Evolutionary conservation across 2,329 filamentous ascomycete species (phyloP), one percentile per base, ranked within the genome.

Genomic region (Dothideomycetidae sp.): DNA sequence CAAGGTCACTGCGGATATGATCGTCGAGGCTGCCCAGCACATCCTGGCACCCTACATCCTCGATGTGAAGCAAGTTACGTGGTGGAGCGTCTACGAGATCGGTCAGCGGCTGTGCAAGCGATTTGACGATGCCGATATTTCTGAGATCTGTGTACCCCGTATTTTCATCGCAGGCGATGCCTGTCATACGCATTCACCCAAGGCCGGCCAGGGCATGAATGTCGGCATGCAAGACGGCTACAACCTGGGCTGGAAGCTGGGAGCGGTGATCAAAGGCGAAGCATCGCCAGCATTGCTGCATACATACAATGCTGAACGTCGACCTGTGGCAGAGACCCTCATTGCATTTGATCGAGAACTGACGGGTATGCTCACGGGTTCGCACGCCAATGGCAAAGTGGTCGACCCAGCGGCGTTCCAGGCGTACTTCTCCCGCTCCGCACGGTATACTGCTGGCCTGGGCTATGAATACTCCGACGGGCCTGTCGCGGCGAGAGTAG

Each of bases 41-140:
- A 40, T 42, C 28, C 34, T 40, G 19, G 16, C 13, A 10, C 41
- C 37, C 0, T 82, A 81, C 50, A 73, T 63, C 3, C 29, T 50
- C 10, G 40, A 37, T 19, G 47, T 61, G 43, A 53, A 54, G 9
- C 46, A 51, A 11, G 57, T 64, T 1, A 59, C 62, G 33, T 64
- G 61, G 61, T 62, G 58, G 52, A 63, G 58, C 4, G 53, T 61
- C 26, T 64, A 64, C 42, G 50, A 53, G 3, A 57, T 64, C 3
- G 61, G 61, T 2, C 61, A 64, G 46, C 54, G 60, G 5, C 41
- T 33, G 29, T 40, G 23, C 40, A 40, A 29, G 35, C 23, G 44
- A 45, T 31, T 50, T 44, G 46, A 44, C 35, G 41, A 80, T 78
- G 81, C 83, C 43, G 76, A 31, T 13, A 78, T 7, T 78, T 82